Evolutionary conservation across 2,329 filamentous ascomycete species (phyloP).

Genomic region (Verticillium tricorpus): DNA sequence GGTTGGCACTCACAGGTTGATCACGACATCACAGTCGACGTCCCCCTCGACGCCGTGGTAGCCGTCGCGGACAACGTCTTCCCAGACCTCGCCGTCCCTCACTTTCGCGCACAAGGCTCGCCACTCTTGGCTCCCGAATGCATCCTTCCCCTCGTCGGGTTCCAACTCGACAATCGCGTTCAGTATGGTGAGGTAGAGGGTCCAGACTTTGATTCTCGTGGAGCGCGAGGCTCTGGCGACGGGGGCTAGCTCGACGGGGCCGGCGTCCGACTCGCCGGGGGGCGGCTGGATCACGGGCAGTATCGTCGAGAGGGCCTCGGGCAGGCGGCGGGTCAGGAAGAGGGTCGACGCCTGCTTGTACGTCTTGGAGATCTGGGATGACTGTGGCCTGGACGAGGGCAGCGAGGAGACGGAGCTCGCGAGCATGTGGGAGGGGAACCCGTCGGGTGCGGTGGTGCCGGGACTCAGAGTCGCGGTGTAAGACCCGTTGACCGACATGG

Average conservation of each 20-base stretch:
- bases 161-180: conserved; percentile 89
- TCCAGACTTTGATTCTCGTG: conserved; percentile 94
- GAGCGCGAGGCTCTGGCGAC: conserved; percentile 75
- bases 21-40: conserved; percentile 91
- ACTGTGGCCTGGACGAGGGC: conserved; percentile 58
- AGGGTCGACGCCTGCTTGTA: conserved; percentile 93
- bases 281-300: conserved; percentile 71
- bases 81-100: conserved; percentile 88
- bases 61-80: conserved; percentile 80
- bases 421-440: conserved; percentile 46
- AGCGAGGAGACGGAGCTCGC: conserved; percentile 68
- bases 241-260: conserved; percentile 56
- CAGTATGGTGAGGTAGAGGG: conserved; percentile 87
- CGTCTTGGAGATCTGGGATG: conserved; percentile 78
- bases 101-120: conserved; percentile 77
- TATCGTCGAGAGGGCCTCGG: conserved; percentile 82
- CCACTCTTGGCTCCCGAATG: conserved; percentile 85
- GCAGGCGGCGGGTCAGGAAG: conserved; percentile 88
- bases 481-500: conserved; percentile 40
- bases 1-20: conserved; percentile 62
- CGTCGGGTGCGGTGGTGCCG: conserved; percentile 29
- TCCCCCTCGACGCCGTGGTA: conserved; percentile 86
- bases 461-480: conserved; percentile 41
- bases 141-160: conserved; percentile 81
- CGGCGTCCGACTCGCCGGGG: conserved; percentile 39